Base-by-base conservation (phyloP, 768 basidiomycete genomes). In the Tricholoma matsutake region DNA sequence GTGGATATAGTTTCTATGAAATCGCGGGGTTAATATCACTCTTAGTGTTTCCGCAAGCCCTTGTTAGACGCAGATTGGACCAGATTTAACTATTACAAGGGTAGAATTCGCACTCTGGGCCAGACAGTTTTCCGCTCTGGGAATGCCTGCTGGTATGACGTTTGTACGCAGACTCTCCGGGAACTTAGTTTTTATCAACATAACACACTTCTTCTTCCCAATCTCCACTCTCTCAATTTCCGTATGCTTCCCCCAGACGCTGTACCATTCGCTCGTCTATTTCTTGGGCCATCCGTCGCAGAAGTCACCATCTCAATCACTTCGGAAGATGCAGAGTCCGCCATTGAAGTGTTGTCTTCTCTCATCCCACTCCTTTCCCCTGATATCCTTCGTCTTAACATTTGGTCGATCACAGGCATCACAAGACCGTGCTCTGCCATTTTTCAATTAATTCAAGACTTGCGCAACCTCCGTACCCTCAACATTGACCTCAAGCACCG, bases 161-260 rank as follows among this genome's bases (percentile, higher is more conserved):
- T 45, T 13, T 4, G 25, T 4, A 3, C 41, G 20, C 41, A 57
- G 13, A 34, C 45, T 22, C 41, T 57, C 0, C 41, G 34, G n/a
- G 56, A 57, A 22, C 56, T 57, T 8, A 45, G 28, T 9, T 35
- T 47, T 28, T 57, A 47, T 11, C 25, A 34, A 1, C 41, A 29
- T 6, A 20, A 11, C 25, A 35, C 41, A 7, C 16, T 25, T 1
- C 41, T 57, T 22, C 45, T 57, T 28, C 56, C 56, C 4, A 57
- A 57, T n/a, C 56, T 57, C 13, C 56, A 47, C 29, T 47, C 43
- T 10, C 43, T 57, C 25, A 39, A 53, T 16, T 32, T 53, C 29
- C 29, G 51, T 10, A 10, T 53, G 6, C n/a, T 32, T 3, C 51
- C 22, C 29, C 16, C 16, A 4, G 28, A 53, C 11, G 29, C 51